Evolutionary conservation across 192 early-diverging fungal species (phyloP).

Genomic region (Phlyctochytrium planicorne): DNA sequence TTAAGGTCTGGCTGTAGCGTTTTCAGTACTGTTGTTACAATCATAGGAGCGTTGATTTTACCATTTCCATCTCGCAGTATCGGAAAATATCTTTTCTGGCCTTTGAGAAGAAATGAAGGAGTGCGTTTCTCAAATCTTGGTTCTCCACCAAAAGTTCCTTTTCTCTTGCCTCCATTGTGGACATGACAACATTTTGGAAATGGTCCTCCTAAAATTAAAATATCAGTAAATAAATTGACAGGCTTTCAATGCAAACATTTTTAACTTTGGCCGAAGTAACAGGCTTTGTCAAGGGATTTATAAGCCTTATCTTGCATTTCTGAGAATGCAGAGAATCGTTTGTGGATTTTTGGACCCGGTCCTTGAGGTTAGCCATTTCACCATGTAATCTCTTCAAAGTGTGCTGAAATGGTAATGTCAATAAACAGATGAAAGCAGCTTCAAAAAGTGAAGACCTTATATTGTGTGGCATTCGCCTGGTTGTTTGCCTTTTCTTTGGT

Average conservation of each 20-base stretch:
- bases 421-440: neutral
- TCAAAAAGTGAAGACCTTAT: too few relatives aligned
- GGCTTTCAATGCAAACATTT: constrained; percentile 1
- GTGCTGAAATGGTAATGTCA: constrained; percentile 7
- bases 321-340: constrained; percentile 8
- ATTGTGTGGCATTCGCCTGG: constrained; percentile 30
- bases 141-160: constrained; percentile 42
- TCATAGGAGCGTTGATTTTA: too few relatives aligned
- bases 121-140: constrained; percentile 28
- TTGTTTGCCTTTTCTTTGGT: constrained; percentile 18
- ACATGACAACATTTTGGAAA: constrained; percentile 36
- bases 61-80: too few relatives aligned
- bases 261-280: neutral
- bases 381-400: neutral
- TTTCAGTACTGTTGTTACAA: too few relatives aligned
- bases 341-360: constrained; percentile 26
- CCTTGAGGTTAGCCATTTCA: constrained; percentile 12
- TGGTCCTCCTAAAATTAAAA: constrained; percentile 18
- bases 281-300: constrained; percentile 32
- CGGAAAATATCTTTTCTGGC: neutral
- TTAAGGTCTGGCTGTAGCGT: neutral
- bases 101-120: constrained; percentile 28
- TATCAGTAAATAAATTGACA: neutral
- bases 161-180: constrained; percentile 46
- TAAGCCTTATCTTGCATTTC: constrained; percentile 22